These are phyloP conservation scores for Notholithocarpus densiflorus DNA, from an alignment of 306 rosid species.

Conservation along the genomic window DNA sequence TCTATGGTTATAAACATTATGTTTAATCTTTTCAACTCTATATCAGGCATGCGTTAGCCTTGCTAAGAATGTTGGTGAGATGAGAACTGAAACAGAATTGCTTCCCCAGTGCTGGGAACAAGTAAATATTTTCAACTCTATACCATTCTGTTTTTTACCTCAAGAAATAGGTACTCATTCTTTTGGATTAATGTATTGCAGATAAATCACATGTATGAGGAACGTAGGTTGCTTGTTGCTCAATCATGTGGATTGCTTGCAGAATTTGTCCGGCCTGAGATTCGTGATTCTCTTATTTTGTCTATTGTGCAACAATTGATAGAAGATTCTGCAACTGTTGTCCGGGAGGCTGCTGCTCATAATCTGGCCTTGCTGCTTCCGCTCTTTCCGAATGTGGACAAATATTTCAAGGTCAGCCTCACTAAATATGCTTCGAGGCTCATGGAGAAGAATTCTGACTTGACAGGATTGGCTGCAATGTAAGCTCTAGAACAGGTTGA, in stretches of 20 bases:
- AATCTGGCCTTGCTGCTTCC: conserved; percentile 98
- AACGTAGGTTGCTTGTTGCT: conserved; percentile 97
- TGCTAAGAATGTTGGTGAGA: conserved; percentile 91
- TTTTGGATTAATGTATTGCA: conserved; percentile 29
- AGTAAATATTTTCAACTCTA: conserved; percentile 30
- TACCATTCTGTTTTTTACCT: conserved; percentile 18
- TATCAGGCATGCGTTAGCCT: conserved; percentile 93
- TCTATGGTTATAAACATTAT: conserved; percentile 9
- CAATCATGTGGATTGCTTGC: conserved; percentile 97
- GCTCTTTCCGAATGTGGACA: conserved; percentile 84
- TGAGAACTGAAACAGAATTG: conserved; percentile 98
- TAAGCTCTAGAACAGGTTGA: conserved; percentile 94
- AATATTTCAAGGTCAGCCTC: conserved; percentile 99
- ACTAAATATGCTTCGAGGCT: conserved; percentile 99
- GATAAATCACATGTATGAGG: conserved; percentile 97
- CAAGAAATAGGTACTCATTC: conserved; percentile 25
- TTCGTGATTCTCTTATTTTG: conserved; percentile 91
- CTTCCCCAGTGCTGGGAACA: conserved; percentile 99
- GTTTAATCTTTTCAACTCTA: conserved; percentile 22
- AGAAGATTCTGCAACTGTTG: conserved; percentile 91
- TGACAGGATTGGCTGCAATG: conserved; percentile 96
- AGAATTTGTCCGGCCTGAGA: conserved; percentile 94
- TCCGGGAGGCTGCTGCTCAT: conserved; percentile 91
- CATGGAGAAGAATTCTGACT: conserved; percentile 99
- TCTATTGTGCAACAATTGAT: conserved; percentile 90